Conservation (phyloP, 2,329 filamentous ascomycete species). For the Fusarium graminum region DNA sequence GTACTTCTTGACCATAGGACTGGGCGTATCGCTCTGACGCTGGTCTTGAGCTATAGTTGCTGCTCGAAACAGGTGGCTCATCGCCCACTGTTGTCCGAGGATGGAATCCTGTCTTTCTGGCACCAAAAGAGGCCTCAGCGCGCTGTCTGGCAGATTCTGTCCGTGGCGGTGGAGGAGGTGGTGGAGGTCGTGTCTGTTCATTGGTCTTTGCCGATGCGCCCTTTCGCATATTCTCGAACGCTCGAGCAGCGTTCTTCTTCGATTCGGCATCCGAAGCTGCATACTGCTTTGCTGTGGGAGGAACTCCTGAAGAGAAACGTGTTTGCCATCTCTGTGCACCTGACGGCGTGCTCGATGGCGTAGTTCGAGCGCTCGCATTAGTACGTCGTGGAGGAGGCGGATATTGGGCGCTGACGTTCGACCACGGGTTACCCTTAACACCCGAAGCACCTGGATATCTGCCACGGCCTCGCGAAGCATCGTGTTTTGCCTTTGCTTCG, state of each 20-base stretch:
- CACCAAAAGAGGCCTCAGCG: constrained; percentile 68
- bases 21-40: constrained; percentile 45
- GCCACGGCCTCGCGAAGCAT: constrained; percentile 59
- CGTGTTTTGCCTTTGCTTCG: constrained; percentile 65
- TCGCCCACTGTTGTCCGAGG: constrained; percentile 65
- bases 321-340: constrained; percentile 62
- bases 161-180: constrained; percentile 59
- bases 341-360: constrained; percentile 48
- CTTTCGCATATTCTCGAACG: constrained; percentile 61
- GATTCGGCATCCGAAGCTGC: constrained; percentile 53
- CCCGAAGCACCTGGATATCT: constrained; percentile 65
- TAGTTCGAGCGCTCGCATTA: constrained; percentile 31
- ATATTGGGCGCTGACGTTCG: constrained; percentile 62
- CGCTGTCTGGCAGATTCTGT: constrained; percentile 67
- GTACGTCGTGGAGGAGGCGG: constrained; percentile 63
- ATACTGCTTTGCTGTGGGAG: constrained; percentile 59
- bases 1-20: constrained; percentile 21
- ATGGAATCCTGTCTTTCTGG: constrained; percentile 63
- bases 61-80: constrained; percentile 64
- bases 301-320: constrained; percentile 58
- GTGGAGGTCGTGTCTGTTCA: constrained; percentile 50
- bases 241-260: constrained; percentile 58
- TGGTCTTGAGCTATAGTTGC: constrained; percentile 62
- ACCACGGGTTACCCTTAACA: constrained; percentile 70
- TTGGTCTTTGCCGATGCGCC: constrained; percentile 47